These are phyloP conservation scores for Ascochyta rabiei DNA, from an alignment of 2,329 filamentous ascomycete genomes.

Conservation along the genomic window DNA sequence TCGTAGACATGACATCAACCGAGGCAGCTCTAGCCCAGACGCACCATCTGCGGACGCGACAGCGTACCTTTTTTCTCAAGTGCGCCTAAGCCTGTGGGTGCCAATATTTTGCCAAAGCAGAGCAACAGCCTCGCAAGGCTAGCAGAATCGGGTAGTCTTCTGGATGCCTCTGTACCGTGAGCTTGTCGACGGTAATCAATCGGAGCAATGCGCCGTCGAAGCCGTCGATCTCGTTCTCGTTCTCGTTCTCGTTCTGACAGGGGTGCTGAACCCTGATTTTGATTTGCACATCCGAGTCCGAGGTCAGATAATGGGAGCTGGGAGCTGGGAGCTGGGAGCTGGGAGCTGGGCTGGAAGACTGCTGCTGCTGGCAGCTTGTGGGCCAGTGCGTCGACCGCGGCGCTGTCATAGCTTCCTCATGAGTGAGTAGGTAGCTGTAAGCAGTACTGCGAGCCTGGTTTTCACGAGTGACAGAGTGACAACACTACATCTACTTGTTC, in stretches of 20 bases:
- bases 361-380: no score
- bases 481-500: no score
- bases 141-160: constrained; percentile 9
- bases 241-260: constrained; percentile 6
- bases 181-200: constrained; percentile 3
- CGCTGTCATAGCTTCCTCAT: no score
- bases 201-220: not conserved
- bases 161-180: not conserved
- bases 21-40: constrained; percentile 23
- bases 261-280: constrained; percentile 11
- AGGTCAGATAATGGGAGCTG: not conserved
- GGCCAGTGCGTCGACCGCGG: no score
- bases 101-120: constrained; percentile 5
- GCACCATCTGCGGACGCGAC: constrained; percentile 13
- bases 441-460: no score
- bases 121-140: constrained; percentile 18
- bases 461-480: not conserved
- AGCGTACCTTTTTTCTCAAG: constrained; percentile 3
- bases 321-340: no score
- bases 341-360: no score
- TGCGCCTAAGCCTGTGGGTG: constrained; percentile 3
- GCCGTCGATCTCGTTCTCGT: no score
- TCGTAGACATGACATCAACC: constrained; percentile 26
- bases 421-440: no score
- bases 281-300: not conserved